A percentile compares a stretch with the other conserved stretches of the same genome.
These are phyloP conservation scores for Niebla homalea DNA, from an alignment of 495 filamentous ascomycete genomes.

Conservation along the genomic window DNA sequence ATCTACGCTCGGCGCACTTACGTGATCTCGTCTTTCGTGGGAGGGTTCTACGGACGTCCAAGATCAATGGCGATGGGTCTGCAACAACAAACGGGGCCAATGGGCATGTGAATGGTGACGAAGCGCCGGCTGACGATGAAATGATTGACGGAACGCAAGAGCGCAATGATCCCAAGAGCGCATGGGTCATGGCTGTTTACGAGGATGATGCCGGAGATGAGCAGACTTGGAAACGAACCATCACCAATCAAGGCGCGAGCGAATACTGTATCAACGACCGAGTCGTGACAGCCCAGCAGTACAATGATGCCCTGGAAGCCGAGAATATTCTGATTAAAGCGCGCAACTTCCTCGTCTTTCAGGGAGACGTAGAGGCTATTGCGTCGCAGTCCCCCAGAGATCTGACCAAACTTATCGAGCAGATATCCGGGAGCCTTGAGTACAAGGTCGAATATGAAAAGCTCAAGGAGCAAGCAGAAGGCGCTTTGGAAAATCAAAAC, in stretches of 20 bases:
- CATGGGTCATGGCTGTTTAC: constrained; percentile 99
- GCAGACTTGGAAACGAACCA: constrained; percentile 88
- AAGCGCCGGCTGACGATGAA: constrained; percentile 36
- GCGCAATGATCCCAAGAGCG: constrained; percentile 70
- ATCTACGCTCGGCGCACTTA: constrained; percentile 88
- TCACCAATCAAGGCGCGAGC: constrained; percentile 76
- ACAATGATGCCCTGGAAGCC: constrained; percentile 82
- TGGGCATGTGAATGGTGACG: constrained; percentile 37
- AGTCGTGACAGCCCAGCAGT: constrained; percentile 75
- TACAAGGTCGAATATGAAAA: constrained; percentile 92
- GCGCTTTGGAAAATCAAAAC: constrained; percentile 75
- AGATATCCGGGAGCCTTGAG: constrained; percentile 91
- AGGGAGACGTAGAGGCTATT: constrained; percentile 97
- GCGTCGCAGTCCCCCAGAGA: constrained; percentile 87
- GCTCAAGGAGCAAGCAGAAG: constrained; percentile 70
- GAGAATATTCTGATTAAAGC: constrained; percentile 98
- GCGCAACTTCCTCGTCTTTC: constrained; percentile 94
- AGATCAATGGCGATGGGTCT: constrained; percentile 75
- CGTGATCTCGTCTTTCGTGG: constrained; percentile 94
- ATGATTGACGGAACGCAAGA: constrained; percentile 32
- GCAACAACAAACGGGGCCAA: constrained; percentile 36
- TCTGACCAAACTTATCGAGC: constrained; percentile 89
- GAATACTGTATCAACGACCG: constrained; percentile 95
- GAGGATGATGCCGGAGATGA: constrained; percentile 95
- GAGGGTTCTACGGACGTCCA: constrained; percentile 80